Conservation (phyloP, 2,329 filamentous ascomycete species). For the Aspergillaceae sp. region DNA sequence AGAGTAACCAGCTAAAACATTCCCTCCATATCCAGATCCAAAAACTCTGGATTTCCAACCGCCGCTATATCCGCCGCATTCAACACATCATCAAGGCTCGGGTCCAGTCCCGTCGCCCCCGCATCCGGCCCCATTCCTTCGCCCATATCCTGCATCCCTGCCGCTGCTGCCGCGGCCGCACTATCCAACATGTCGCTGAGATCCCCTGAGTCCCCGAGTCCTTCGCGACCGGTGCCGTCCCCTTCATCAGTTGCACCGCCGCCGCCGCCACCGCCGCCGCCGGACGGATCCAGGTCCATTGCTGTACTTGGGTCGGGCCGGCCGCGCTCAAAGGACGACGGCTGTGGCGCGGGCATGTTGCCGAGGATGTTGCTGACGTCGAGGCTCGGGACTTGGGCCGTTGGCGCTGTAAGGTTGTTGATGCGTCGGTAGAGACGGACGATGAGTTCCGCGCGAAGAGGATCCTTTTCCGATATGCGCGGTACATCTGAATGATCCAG, state of each 20-base stretch:
- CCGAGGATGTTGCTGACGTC: slow-evolving; percentile 37
- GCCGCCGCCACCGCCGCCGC: slow-evolving; percentile 13
- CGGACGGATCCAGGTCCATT: no score
- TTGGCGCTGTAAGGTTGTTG: slow-evolving; percentile 30
- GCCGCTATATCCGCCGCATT: slow-evolving; percentile 34
- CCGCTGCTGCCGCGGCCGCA: slow-evolving; percentile 27
- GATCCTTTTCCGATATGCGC: slow-evolving; percentile 36
- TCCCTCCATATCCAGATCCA: slow-evolving; percentile 39
- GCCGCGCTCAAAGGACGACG: background rate
- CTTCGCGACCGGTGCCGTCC: slow-evolving; percentile 24
- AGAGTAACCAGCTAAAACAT: slow-evolving; percentile 25
- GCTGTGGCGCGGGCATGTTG: slow-evolving; percentile 23
- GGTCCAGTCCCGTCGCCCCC: slow-evolving; percentile 23
- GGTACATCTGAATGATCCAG: slow-evolving; percentile 32
- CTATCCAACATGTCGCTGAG: slow-evolving; percentile 34
- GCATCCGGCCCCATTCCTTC: slow-evolving; percentile 17
- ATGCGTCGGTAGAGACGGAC: slow-evolving; percentile 40
- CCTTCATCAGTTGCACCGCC: slow-evolving; percentile 19
- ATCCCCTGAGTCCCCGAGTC: slow-evolving; percentile 12
- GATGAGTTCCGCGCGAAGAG: slow-evolving; percentile 35
- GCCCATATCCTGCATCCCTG: slow-evolving; percentile 19
- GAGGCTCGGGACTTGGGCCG: slow-evolving; percentile 32
- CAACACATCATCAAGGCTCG: slow-evolving; percentile 37
- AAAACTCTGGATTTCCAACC: slow-evolving; percentile 36
- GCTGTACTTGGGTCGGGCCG: no score